Conservation (phyloP, 352 stramenopile species). For the Globisporangium mamillatum region DNA sequence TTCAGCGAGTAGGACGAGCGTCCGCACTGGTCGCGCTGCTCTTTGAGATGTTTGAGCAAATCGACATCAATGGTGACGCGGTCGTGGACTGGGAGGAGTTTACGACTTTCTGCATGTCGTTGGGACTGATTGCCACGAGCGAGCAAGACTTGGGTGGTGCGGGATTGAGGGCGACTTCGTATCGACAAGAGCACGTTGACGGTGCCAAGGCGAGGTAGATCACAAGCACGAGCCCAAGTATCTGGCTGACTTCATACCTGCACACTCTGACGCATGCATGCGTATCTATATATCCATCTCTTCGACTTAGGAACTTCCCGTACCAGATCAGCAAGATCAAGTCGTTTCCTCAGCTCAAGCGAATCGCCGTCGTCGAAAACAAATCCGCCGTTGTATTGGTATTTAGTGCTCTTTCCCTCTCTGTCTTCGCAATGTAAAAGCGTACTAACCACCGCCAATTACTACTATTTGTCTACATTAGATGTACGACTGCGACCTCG, state of each 20-base stretch:
- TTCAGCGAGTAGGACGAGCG: slow-evolving; percentile 31
- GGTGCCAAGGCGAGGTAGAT: slow-evolving; percentile 10
- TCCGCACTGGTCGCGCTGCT: slow-evolving; percentile 42
- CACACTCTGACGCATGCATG: not conserved
- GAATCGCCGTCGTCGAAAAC: slow-evolving; percentile 60
- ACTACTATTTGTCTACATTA: slow-evolving; percentile 14
- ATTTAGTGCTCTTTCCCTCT: slow-evolving; percentile 4
- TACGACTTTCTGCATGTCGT: slow-evolving; percentile 71
- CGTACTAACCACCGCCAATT: not conserved
- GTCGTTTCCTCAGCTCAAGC: slow-evolving; percentile 39
- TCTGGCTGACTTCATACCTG: too few species aligned
- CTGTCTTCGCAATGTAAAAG: not conserved
- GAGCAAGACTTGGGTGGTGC: slow-evolving; percentile 18
- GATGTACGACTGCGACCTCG: slow-evolving; percentile 68
- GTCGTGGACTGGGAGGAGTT: slow-evolving; percentile 86
- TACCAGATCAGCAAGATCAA: slow-evolving; percentile 65
- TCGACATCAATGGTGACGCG: slow-evolving; percentile 81
- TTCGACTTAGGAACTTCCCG: slow-evolving; percentile 41
- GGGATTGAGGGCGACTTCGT: slow-evolving; percentile 2
- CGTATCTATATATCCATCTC: not conserved
- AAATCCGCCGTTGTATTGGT: slow-evolving; percentile 55
- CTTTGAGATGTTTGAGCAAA: slow-evolving; percentile 79
- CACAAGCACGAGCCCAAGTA: not conserved
- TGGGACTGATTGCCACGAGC: slow-evolving; percentile 56
- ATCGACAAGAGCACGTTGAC: slow-evolving; percentile 19